These are phyloP conservation scores for Sambucus nigra DNA, from an alignment of 129 eudicot genomes.

Conservation along the genomic window DNA sequence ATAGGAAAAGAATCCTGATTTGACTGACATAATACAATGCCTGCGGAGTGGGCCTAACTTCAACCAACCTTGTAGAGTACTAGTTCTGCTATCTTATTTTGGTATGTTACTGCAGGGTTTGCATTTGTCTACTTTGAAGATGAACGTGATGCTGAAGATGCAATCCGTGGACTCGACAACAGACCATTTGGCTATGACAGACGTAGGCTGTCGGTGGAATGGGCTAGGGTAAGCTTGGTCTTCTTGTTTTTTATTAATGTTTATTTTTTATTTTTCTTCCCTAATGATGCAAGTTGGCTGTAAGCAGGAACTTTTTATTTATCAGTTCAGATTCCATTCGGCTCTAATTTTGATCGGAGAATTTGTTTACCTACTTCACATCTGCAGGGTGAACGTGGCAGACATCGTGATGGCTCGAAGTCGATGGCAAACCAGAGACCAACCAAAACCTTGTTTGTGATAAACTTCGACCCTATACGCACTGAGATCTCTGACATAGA, in stretches of 20 bases:
- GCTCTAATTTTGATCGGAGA: not conserved
- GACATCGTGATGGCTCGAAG: conserved; percentile 59
- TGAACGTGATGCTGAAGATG: conserved; percentile 94
- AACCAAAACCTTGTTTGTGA: conserved; percentile 86
- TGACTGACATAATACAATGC: conserved; percentile 31
- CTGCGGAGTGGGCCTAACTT: conserved; percentile 11
- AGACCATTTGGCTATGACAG: conserved; percentile 76
- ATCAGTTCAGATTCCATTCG: too few species aligned
- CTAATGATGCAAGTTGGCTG: too few species aligned
- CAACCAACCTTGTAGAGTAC: not conserved
- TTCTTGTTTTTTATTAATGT: not conserved
- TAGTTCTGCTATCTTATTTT: conserved; percentile 3
- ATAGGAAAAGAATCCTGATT: conserved; percentile 21
- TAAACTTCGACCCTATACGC: conserved; percentile 75
- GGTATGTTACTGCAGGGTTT: conserved; percentile 47
- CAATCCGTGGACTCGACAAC: conserved; percentile 72
- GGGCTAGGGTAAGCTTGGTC: conserved; percentile 69
- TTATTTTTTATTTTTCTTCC: not conserved
- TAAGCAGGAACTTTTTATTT: too few species aligned
- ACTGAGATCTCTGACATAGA: conserved; percentile 66
- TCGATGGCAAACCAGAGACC: conserved; percentile 64
- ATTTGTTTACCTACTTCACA: not conserved
- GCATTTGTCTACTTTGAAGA: conserved; percentile 96
- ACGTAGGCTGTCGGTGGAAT: conserved; percentile 77
- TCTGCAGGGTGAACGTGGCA: conserved; percentile 82